Evolutionary conservation across 352 stramenopile species (phyloP).

Genomic region (Thalassiosira livingstoniorum): DNA sequence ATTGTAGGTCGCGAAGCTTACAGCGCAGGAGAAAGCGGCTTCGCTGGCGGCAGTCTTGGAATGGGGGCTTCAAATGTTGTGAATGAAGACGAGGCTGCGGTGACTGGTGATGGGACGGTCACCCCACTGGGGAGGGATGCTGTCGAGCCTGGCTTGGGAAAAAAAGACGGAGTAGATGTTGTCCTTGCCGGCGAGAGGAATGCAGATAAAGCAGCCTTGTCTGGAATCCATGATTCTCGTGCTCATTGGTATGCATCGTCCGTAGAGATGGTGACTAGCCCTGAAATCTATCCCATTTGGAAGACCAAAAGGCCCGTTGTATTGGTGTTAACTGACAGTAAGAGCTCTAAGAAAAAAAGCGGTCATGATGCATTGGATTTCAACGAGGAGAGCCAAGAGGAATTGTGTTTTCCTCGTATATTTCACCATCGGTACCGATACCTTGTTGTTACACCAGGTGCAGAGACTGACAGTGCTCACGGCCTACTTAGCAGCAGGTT

Average conservation of each 20-base stretch:
- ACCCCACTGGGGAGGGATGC: constrained; percentile 6
- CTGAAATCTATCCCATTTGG: constrained; percentile 93
- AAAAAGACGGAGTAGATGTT: neutral
- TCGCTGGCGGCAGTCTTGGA: constrained; percentile 26
- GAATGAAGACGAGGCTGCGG: constrained; percentile 11
- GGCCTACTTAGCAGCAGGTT: constrained; percentile 3
- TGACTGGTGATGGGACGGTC: constrained; percentile 2
- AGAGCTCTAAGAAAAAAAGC: neutral
- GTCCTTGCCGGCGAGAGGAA: too few relatives aligned
- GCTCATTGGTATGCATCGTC: constrained; percentile 24
- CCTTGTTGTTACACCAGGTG: constrained; percentile 56
- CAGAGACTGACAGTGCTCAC: constrained; percentile 30
- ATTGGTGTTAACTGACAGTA: constrained; percentile 61
- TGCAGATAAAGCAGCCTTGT: constrained; percentile 15
- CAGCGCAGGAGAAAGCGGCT: constrained; percentile 4
- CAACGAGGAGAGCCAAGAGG: neutral
- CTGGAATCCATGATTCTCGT: constrained; percentile 32
- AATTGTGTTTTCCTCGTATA: neutral
- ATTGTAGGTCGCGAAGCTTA: constrained; percentile 18
- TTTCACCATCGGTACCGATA: constrained; percentile 61
- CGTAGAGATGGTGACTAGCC: constrained; percentile 92
- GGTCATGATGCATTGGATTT: neutral
- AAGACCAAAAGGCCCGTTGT: constrained; percentile 92
- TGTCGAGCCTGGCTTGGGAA: neutral
- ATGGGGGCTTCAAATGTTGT: constrained; percentile 33